phyloP scores from a whole-genome alignment of 2,329 filamentous ascomycete genomes.

The Nigrospora oryzae region DNA sequence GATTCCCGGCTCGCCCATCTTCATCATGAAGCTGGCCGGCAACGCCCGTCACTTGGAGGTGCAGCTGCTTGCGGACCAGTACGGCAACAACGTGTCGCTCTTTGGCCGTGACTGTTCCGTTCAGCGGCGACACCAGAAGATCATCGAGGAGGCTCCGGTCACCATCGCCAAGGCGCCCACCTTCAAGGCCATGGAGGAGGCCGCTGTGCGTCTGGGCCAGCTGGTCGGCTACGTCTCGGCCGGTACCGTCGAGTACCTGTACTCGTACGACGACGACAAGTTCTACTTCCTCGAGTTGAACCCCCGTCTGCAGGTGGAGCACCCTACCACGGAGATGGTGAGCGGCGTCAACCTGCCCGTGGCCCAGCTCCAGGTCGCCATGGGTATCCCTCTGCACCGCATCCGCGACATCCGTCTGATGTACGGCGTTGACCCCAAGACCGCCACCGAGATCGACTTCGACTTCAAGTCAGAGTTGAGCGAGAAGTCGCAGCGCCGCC shows the following conservation, averaged over 20 bases:
- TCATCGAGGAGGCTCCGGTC: conserved; percentile 97
- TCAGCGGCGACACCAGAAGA: conserved; percentile 97
- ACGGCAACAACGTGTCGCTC: conserved; percentile 98
- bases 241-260: conserved; percentile 97
- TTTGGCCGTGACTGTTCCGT: conserved; percentile 99
- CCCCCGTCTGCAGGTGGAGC: conserved; percentile 98
- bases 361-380: conserved; percentile 95
- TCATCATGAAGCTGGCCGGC: conserved; percentile 99
- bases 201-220: conserved; percentile 85
- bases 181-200: conserved; percentile 94
- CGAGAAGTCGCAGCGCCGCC: conserved; percentile 75
- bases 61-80: conserved; percentile 94
- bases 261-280: conserved; percentile 95
- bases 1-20: conserved; percentile 97
- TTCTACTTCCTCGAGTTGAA: conserved; percentile 99
- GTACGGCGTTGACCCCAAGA: conserved; percentile 90
- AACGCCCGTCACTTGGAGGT: conserved; percentile 96
- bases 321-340: conserved; percentile 99
- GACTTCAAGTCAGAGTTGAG: conserved; percentile 86
- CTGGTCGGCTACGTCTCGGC: conserved; percentile 98
- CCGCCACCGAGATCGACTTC: conserved; percentile 84
- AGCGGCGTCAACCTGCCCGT: conserved; percentile 95
- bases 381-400: conserved; percentile 93
- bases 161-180: conserved; percentile 86
- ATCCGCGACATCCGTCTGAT: conserved; percentile 93